Evolutionary conservation across 202 grass and related monocot genomes (phyloP), one percentile per base, ranked within the genome.

Genomic region (Eragrostis tef): DNA sequence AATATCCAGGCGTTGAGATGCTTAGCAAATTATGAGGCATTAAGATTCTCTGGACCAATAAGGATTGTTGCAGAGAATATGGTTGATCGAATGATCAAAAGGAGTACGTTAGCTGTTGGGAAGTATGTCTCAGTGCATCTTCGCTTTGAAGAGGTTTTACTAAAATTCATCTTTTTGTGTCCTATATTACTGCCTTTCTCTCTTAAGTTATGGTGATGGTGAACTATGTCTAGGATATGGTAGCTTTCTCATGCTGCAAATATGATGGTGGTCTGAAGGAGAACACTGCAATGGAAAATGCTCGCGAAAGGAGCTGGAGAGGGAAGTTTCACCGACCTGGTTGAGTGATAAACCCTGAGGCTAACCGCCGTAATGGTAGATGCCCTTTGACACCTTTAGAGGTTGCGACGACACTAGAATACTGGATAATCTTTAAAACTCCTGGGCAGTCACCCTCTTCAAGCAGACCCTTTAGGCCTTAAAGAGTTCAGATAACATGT

Each of bases 71-170:
- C 90, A 83, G 71, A 87, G 41, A 86, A 81, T 70, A 93, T 98
- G 95, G 87, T 98, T 77, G 87, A 87, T 43, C 71, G 90, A 75
- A 94, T 98, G 92, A 85, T 91, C 21, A 93, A 86, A 60, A 93
- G 79, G 63, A 94, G 90, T 65, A 91, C 78, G 83, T 79, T 88
- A 77, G 85, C 85, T 53, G 76, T 78, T 64, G 95, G 92, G 66
- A 98, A 95, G 77, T 98, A 95, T 12, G 78, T 91, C 7, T 98
- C 95, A 12, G 92, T 94, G 27, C 95, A 94, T 88, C 95, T 98
- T 85, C 92, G 95, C 61, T 94, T 98, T 85, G 95, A 94, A 94
- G 82, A 93, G 95, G 95, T 98, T 64, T 61, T 80, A 56, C 31
- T 43, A 15, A 62, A 67, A 42, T 34, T 69, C 42, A 22, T 65